Evolutionary conservation across 202 grass and related monocot species (phyloP), one percentile per base, ranked within the genome.

Genomic region (Elaeis oleifera): DNA sequence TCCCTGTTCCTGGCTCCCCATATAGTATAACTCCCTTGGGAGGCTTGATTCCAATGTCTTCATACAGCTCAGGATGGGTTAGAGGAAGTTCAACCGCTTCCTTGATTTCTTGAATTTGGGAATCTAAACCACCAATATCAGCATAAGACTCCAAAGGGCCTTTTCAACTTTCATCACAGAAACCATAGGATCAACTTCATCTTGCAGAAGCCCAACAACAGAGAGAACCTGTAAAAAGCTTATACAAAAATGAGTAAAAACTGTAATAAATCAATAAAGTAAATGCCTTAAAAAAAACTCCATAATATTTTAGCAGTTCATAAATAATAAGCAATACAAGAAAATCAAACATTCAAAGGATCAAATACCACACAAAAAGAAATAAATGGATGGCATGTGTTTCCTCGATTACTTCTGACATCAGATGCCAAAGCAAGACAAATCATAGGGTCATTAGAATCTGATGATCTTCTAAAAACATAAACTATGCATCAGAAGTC

Each of bases 151-250:
- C 94, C 36, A 99, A 61, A 32, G 88, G 39, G 94, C 88, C 59
- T 99, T 99, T 72, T 99, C 94, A 52, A 99, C 94, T 86, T 99
- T 99, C 94, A 99, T 99, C 50, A 92, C 88, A 67, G 94, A 99
- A 16, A 99, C 94, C 88, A 92, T 99, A 49, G 94, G 94, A 69
- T 99, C 94, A 76, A 99, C 94, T 54, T 92, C 94, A 63, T 99
- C 94, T 85, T 99, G 94, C 16, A 99, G 71, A 75, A 99, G 83
- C 16, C 94, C 94, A 59, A 99, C 94, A 29, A 99, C 88, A 6
- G 94, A 99, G 0, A 94, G 75, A 59, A 99, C 94, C 94, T 99
- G 81, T 63, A 49, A 78, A 65, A 58, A 51, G 59, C 61, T 57
- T 9, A 6, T 69, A 60, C 24, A 19, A 36, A 36, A 36, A 36